Percentiles rank a stretch among this genome's conserved stretches.
Evolutionary conservation across 2,329 filamentous ascomycete species (phyloP).

Genomic region (Septoria petroselini): DNA sequence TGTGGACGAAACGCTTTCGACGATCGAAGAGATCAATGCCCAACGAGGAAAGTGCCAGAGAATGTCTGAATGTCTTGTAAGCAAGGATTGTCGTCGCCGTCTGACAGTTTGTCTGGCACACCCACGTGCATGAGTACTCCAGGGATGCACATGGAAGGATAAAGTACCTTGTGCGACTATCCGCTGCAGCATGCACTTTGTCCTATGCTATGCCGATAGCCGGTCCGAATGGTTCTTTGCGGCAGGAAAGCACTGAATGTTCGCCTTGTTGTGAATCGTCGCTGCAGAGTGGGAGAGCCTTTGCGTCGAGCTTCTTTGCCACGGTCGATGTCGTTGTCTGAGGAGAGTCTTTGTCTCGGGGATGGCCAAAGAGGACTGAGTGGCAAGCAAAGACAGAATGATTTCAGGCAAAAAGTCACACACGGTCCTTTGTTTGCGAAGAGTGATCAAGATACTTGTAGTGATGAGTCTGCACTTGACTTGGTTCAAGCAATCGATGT

Average conservation of each 20-base stretch:
- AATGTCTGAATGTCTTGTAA: constrained; percentile 38
- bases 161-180: constrained; percentile 35
- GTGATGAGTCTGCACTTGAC: constrained; percentile 17
- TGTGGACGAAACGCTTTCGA: constrained; percentile 20
- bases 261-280: constrained; percentile 32
- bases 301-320: constrained; percentile 22
- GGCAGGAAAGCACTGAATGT: constrained; percentile 24
- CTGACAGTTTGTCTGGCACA: constrained; percentile 34
- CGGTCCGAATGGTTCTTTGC: constrained; percentile 29
- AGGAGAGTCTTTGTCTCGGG: constrained; percentile 34
- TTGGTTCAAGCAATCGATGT: neutral
- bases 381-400: constrained; percentile 33
- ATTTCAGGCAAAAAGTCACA: constrained; percentile 32
- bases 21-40: constrained; percentile 18
- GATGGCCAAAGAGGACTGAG: constrained; percentile 27
- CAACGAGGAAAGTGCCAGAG: constrained; percentile 20
- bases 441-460: constrained; percentile 35
- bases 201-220: constrained; percentile 23
- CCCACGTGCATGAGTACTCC: constrained; percentile 29
- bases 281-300: constrained; percentile 16
- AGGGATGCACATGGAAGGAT: constrained; percentile 16
- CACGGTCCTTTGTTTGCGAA: constrained; percentile 38
- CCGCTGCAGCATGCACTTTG: constrained; percentile 33
- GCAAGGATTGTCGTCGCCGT: constrained; percentile 30
- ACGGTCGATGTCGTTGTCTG: constrained; percentile 29